These are phyloP conservation scores for Malassezia japonica DNA, from an alignment of 1,284 basidiomycete genomes.

Conservation along the genomic window DNA sequence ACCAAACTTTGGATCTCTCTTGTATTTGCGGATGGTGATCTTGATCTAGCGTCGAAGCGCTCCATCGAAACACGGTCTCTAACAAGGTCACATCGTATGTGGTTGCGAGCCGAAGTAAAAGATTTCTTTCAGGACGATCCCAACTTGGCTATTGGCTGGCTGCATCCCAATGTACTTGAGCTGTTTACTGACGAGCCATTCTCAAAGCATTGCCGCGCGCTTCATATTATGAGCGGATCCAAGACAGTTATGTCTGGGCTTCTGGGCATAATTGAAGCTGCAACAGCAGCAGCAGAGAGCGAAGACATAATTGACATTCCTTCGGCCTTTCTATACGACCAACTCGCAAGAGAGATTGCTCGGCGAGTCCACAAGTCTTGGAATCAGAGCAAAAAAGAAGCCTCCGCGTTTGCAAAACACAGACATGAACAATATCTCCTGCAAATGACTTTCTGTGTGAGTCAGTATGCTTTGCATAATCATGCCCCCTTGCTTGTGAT, in stretches of 20 bases:
- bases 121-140: not conserved
- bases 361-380: not conserved
- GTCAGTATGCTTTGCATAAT: not conserved
- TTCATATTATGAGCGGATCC: not conserved
- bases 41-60: not conserved
- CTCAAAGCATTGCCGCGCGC: not conserved
- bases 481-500: conserved; percentile 7
- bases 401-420: not conserved
- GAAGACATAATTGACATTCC: no score
- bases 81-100: not conserved
- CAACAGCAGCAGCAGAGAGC: no score
- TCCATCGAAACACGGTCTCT: not conserved
- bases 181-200: conserved; percentile 1
- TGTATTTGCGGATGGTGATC: not conserved
- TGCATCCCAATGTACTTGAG: not conserved
- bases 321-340: conserved; percentile 5
- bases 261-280: not conserved
- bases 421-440: conserved; percentile 4
- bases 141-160: not conserved
- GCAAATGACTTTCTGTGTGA: conserved; percentile 5
- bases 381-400: not conserved
- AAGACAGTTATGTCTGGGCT: not conserved
- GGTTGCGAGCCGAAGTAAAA: not conserved
- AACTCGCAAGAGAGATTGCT: conserved; percentile 3
- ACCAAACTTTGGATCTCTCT: not conserved